These are phyloP conservation scores for Vachellia collinsii DNA, from an alignment of 306 rosid species.

Conservation along the genomic window DNA sequence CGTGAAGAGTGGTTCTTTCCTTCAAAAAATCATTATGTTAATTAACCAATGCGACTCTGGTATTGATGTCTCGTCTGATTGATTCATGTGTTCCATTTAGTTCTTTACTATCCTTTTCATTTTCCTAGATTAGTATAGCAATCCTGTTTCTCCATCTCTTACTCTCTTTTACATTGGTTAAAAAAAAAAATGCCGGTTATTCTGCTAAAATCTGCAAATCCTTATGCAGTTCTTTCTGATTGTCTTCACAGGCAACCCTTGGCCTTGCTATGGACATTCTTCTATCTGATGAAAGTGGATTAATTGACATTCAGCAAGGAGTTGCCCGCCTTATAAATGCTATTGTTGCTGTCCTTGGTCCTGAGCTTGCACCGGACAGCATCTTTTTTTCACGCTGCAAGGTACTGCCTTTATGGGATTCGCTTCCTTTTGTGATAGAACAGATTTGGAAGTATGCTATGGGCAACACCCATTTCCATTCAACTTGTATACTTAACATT, in stretches of 20 bases:
- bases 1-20: slow-evolving; percentile 24
- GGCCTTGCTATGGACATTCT: slow-evolving; percentile 97
- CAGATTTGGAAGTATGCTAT: slow-evolving; percentile 2
- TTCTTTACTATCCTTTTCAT: not conserved
- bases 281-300: slow-evolving; percentile 90
- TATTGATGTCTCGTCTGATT: slow-evolving; percentile 19
- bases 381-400: slow-evolving; percentile 96
- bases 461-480: not conserved
- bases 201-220: not conserved
- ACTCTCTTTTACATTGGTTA: not conserved
- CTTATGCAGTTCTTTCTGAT: slow-evolving; percentile 6
- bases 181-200: not conserved
- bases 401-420: slow-evolving; percentile 47
- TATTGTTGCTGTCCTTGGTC: slow-evolving; percentile 93
- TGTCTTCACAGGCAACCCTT: slow-evolving; percentile 73
- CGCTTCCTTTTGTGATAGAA: not conserved
- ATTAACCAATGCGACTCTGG: not conserved
- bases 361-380: slow-evolving; percentile 98
- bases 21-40: not conserved
- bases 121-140: not conserved
- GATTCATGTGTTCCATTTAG: slow-evolving; percentile 32
- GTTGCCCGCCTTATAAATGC: slow-evolving; percentile 97
- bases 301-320: slow-evolving; percentile 90
- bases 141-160: not conserved
- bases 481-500: not conserved